A percentile compares a stretch with the other conserved stretches of the same genome.
phyloP scores from a whole-genome alignment of 1,284 basidiomycete species.

The Cryptococcus sp. region DNA sequence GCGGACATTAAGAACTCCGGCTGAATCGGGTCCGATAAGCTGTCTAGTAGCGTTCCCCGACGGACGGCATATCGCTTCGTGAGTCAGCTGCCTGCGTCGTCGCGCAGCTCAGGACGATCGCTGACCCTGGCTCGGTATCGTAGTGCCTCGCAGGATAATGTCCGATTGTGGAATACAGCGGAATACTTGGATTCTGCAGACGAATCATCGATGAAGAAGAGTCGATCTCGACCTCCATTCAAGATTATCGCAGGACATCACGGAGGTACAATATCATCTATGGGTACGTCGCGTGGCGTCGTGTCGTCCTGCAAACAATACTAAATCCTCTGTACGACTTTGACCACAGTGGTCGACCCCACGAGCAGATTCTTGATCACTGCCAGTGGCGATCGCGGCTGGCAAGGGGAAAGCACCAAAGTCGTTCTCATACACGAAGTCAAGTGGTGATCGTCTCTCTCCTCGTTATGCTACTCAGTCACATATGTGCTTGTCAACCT shows the following conservation, averaged over 20 bases:
- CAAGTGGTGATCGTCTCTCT: conserved; percentile 54
- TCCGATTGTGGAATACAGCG: conserved; percentile 89
- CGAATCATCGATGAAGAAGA: conserved; percentile 58
- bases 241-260: conserved; percentile 97
- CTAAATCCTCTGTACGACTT: not conserved
- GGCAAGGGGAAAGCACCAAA: conserved; percentile 85
- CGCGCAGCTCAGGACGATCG: not conserved
- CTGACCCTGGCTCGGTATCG: not conserved
- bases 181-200: conserved; percentile 68
- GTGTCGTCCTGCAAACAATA: not conserved
- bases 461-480: no score
- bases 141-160: conserved; percentile 89
- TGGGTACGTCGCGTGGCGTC: conserved; percentile 55
- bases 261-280: conserved; percentile 86
- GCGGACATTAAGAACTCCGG: conserved; percentile 79
- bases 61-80: conserved; percentile 86
- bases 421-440: conserved; percentile 90
- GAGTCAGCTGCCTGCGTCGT: conserved; percentile 34
- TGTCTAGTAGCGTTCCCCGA: conserved; percentile 89
- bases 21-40: conserved; percentile 86
- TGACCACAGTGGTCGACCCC: conserved; percentile 76
- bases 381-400: conserved; percentile 91
- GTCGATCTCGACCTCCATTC: conserved; percentile 66
- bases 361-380: conserved; percentile 82
- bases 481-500: no score